Base-by-base conservation (phyloP, 208 protist species). In the Crithidia sp. region DNA sequence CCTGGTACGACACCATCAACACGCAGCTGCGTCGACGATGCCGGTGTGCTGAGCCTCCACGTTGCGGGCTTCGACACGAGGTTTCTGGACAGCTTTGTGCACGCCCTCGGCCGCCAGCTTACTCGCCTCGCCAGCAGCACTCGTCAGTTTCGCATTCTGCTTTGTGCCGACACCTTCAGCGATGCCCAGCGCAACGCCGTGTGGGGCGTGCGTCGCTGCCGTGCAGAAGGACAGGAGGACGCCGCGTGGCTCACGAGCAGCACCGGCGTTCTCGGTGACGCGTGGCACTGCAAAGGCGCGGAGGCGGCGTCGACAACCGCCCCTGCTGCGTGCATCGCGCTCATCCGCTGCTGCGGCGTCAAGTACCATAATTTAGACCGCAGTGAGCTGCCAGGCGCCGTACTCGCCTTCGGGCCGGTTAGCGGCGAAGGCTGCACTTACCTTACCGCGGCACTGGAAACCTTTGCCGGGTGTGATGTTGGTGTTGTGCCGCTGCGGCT, bases 381-480 rank as follows among this genome's bases (percentile, higher is more conserved):
- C 43, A 58, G 52, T 12, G 65, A 60, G 45, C n/a, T 43, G 54
- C 60, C 70, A 5, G 13, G 7, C 16, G 77, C 77, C 36, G 64
- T 84, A 17, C 54, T 84, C 5, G 73, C 63, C 16, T 89, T 94
- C 40, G 87, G 86, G 0, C 82, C 76, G 2, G 52, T 71, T 0
- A 79, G 45, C 49, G 89, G 87, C 12, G 70, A 70, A 10, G 91
- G 91, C 9, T 81, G 90, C 67, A 82, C 53, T 3, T 96, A 90
- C 69, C 79, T 96, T 36, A 86, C 59, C 16, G 91, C 77, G 1
- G 75, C 84, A 2, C 54, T 87, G 19, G 82, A 86, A 50, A 65
- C 79, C 10, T 71, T 92, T 53, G 84, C 83, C 1, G 70, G 70
- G 52, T 67, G 68, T 19, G 80, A 82, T 52, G 28, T 92, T 14